Percentiles rank a stretch among this genome's conserved stretches.
Conservation (phyloP, 2,329 filamentous ascomycete species). For the Colletotrichum chrysophilum region DNA sequence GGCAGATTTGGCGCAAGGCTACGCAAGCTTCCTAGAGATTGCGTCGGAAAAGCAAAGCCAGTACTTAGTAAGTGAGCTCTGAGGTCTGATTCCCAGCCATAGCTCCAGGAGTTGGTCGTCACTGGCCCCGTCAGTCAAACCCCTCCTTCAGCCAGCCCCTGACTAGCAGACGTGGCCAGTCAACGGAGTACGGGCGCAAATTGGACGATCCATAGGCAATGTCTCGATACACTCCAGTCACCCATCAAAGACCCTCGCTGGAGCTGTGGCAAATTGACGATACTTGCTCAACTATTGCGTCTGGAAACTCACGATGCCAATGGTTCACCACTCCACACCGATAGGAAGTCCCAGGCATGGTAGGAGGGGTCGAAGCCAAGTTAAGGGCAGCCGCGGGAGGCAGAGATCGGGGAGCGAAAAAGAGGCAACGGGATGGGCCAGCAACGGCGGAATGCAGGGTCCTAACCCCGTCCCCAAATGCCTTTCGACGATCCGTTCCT, state of each 20-base stretch:
- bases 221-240: background rate
- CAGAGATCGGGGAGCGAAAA: background rate
- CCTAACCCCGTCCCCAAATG: background rate
- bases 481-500: slow-evolving; percentile 12
- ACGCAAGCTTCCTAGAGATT: background rate
- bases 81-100: background rate
- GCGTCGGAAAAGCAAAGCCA: background rate
- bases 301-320: background rate
- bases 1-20: background rate
- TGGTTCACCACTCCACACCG: background rate
- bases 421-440: background rate
- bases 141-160: background rate
- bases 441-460: slow-evolving; percentile 9
- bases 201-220: background rate
- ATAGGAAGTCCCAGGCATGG: background rate
- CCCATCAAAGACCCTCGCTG: background rate
- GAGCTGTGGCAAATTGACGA: background rate
- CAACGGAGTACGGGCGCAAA: background rate
- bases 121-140: background rate
- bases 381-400: background rate
- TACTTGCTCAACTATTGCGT: background rate
- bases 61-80: background rate
- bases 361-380: background rate
- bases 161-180: background rate
- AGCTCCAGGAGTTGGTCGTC: background rate